phyloP scores from a whole-genome alignment of 257 asterid species.

The Plectranthus barbatus region DNA sequence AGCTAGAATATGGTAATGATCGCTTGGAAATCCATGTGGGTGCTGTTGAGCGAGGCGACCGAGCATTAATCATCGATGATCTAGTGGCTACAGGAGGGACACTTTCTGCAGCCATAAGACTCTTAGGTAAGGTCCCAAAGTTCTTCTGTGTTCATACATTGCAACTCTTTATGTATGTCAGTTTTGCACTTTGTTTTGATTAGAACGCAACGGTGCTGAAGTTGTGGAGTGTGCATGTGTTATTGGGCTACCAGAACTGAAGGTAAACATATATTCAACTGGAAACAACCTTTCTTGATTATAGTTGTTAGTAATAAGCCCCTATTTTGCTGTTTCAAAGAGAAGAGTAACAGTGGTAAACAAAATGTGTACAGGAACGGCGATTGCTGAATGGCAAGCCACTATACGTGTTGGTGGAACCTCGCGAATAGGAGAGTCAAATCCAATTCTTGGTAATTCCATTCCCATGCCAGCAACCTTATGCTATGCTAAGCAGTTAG shows the following conservation, averaged over 20 bases:
- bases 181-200: not conserved
- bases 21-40: slow-evolving; percentile 76
- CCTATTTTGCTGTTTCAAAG: too few relatives aligned
- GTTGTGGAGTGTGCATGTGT: slow-evolving; percentile 90
- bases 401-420: slow-evolving; percentile 74
- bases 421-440: slow-evolving; percentile 43
- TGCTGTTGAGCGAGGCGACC: slow-evolving; percentile 64
- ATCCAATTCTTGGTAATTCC: slow-evolving; percentile 13
- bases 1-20: slow-evolving; percentile 79
- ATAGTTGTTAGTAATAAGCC: not conserved
- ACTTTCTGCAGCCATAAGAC: slow-evolving; percentile 71
- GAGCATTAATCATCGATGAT: slow-evolving; percentile 67
- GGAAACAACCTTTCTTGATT: not conserved
- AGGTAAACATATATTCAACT: slow-evolving; percentile 34
- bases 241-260: slow-evolving; percentile 69
- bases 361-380: slow-evolving; percentile 55
- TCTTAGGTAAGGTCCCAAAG: slow-evolving; percentile 42
- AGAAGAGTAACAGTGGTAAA: too few relatives aligned
- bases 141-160: not conserved
- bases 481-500: too few relatives aligned
- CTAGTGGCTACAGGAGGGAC: slow-evolving; percentile 94
- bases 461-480: too few relatives aligned
- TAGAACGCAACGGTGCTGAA: slow-evolving; percentile 69
- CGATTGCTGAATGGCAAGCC: slow-evolving; percentile 60
- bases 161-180: not conserved